Base-by-base conservation (phyloP, 1,284 basidiomycete species). In the Ganoderma lingzhi region DNA sequence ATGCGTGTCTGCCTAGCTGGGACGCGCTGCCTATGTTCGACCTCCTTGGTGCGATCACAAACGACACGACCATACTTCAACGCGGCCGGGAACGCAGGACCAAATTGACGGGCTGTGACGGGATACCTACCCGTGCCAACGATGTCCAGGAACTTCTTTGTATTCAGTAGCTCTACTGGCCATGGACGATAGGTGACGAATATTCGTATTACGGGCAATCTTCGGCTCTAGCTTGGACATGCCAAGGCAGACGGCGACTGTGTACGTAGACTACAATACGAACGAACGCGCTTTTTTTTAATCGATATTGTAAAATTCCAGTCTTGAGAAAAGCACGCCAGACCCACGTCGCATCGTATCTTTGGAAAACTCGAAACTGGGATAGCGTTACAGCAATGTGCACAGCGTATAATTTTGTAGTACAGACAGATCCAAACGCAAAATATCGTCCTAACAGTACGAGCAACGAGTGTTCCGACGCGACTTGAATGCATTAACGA, bases 11-110 rank as follows among this genome's bases (percentile, higher is more conserved):
- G 45, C 93, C 93, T 0, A 62, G 66, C 5, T 89, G 87, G 84
- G 72, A 79, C 0, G 75, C 75, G 2, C 81, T 95, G 32, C 93
- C 93, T 0, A 83, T 91, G 10, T 80, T 95, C 67, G 92, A 95
- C 77, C 82, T 95, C 30, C 88, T 90, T 56, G 94, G 93, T 2
- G 76, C 80, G 42, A 56, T 91, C 28, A 82, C 85, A 5, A 85
- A 85, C 1, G 75, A 85, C 66, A 82, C 84, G 17, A 79, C 77
- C 9, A 75, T 93, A 30, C 65, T 80, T 28, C 74, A 76, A 44
- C 80, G 84, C 42, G 87, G 87, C 0, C 62, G 76, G 32, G 60
- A 71, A 15, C 78, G 77, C 4, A 63, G 74, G 45, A 59, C 56
- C 15, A 74, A 76, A 62, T 9, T 84, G 73, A 77, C 70, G 15